Percentiles rank a stretch among this genome's conserved stretches.
Evolutionary conservation across 2,329 filamentous ascomycete genomes (phyloP).

Genomic region (Ceratocystis harringtonii): DNA sequence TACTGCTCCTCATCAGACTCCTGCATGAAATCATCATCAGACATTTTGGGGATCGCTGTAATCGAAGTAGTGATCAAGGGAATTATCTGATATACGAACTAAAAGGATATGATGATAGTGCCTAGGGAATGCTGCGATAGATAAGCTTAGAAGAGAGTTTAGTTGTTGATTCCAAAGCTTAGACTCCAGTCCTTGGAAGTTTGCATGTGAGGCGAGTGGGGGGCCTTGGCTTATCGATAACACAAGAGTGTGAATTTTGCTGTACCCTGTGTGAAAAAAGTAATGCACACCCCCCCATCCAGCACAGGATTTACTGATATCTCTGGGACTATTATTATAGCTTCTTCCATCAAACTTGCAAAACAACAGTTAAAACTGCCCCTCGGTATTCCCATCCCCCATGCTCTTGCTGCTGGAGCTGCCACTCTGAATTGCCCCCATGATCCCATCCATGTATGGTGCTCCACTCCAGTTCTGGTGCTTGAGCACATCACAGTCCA

Average conservation of each 20-base stretch:
- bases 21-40: constrained; percentile 38
- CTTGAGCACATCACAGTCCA: constrained; percentile 81
- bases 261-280: not conserved
- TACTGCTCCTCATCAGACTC: constrained; percentile 34
- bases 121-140: not conserved
- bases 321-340: not conserved
- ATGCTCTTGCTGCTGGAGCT: constrained; percentile 82
- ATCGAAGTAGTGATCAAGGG: not conserved
- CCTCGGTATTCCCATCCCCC: constrained; percentile 87
- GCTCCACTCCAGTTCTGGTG: constrained; percentile 75
- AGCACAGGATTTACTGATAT: no score
- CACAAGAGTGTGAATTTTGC: not conserved
- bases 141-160: not conserved
- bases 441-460: constrained; percentile 68
- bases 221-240: not conserved
- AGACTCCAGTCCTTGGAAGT: not conserved
- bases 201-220: constrained; percentile 1
- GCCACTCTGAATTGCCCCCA: constrained; percentile 81
- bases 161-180: not conserved
- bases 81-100: not conserved
- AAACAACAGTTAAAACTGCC: constrained; percentile 35
- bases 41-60: constrained; percentile 27
- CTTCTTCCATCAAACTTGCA: not conserved
- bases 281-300: no score
- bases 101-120: not conserved